phyloP scores from a whole-genome alignment of 805 yeast species.

The Starmerella etchellsii region DNA sequence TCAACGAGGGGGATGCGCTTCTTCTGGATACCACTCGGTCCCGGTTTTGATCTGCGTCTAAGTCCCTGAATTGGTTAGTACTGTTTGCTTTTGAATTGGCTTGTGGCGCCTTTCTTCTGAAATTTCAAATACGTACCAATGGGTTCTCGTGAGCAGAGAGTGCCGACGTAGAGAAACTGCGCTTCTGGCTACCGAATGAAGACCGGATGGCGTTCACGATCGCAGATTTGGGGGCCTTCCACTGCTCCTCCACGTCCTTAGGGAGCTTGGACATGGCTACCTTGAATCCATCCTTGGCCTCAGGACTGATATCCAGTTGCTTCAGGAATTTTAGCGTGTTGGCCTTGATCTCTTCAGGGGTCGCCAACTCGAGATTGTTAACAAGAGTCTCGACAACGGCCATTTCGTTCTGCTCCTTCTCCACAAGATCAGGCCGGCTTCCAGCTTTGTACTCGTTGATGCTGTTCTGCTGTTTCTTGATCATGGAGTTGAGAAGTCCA shows the following conservation, averaged over 20 bases:
- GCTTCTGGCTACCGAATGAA: constrained; percentile 8
- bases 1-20: constrained; percentile 47
- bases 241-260: constrained; percentile 23
- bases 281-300: constrained; percentile 13
- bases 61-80: constrained; percentile 31
- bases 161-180: constrained; percentile 22
- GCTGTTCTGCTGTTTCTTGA: constrained; percentile 35
- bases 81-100: not conserved
- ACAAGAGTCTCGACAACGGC: constrained; percentile 33
- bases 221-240: constrained; percentile 24
- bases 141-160: constrained; percentile 36
- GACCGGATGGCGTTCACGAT: constrained; percentile 23
- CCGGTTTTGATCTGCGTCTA: constrained; percentile 24
- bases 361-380: constrained; percentile 35
- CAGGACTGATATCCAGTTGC: constrained; percentile 12
- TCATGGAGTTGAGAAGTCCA: constrained; percentile 33
- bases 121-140: constrained; percentile 33
- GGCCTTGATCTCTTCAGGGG: constrained; percentile 33
- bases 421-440: constrained; percentile 40
- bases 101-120: not conserved
- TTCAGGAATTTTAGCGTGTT: constrained; percentile 21
- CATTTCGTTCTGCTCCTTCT: constrained; percentile 39
- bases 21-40: not conserved
- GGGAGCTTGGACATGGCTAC: constrained; percentile 14
- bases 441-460: constrained; percentile 36